These are phyloP conservation scores for Zasmidium cellare DNA, from an alignment of 2,329 filamentous ascomycete species.

Conservation along the genomic window DNA sequence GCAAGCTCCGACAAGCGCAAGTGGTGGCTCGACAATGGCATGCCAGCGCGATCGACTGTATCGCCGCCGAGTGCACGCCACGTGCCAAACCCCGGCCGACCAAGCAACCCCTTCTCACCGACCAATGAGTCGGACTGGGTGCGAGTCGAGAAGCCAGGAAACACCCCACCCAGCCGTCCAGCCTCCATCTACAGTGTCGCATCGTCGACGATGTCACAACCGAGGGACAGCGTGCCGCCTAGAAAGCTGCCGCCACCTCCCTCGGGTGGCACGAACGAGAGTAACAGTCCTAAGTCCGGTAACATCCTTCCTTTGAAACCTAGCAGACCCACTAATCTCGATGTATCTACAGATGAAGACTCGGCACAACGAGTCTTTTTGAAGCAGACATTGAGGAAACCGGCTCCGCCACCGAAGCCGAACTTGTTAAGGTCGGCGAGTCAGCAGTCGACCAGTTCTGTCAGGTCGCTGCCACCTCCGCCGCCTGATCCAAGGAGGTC, in stretches of 20 bases:
- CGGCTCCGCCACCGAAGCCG: conserved; percentile 38
- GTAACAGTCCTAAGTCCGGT: conserved; percentile 5
- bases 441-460: conserved; percentile 13
- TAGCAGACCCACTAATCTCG: conserved; percentile 6
- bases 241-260: conserved; percentile 21
- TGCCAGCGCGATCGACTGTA: conserved; percentile 73
- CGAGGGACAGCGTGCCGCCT: conserved; percentile 10
- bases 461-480: conserved; percentile 21
- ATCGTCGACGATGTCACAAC: conserved; percentile 8
- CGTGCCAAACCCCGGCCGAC: conserved; percentile 70
- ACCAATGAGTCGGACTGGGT: conserved; percentile 85
- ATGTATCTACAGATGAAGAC: conserved; percentile 10
- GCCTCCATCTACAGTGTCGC: conserved; percentile 19
- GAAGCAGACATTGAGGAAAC: conserved; percentile 33
- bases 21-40: conserved; percentile 66
- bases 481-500: conserved; percentile 24
- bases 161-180: conserved; percentile 21
- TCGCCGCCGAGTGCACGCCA: conserved; percentile 63
- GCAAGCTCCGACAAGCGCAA: conserved; percentile 62
- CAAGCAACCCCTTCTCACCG: conserved; percentile 77
- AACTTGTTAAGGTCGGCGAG: conserved; percentile 28
- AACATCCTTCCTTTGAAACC: neutral
- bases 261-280: conserved; percentile 2
- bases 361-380: conserved; percentile 14
- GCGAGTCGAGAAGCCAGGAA: conserved; percentile 39